Conservation (phyloP, 495 filamentous ascomycete genomes). For the Thermochaetoides thermophila region DNA sequence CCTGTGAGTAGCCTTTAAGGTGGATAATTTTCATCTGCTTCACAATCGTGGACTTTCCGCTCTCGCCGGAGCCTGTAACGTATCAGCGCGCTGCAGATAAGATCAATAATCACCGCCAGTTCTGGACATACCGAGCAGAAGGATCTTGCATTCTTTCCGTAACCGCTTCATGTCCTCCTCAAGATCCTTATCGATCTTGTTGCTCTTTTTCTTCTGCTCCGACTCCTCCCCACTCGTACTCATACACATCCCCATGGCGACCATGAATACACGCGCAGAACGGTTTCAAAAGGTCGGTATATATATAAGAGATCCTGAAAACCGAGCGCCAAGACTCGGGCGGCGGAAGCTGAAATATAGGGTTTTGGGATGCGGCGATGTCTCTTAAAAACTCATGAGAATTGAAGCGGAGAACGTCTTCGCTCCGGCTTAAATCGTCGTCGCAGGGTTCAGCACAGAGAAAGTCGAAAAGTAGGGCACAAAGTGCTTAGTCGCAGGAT, state of each 20-base stretch:
- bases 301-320: too few species aligned
- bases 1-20: conserved; percentile 84
- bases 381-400: conserved; percentile 1
- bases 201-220: conserved; percentile 87
- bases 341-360: too few species aligned
- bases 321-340: conserved; percentile 1
- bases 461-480: too few species aligned
- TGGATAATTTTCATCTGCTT: conserved; percentile 99
- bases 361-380: too few species aligned
- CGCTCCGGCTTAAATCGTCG: too few species aligned
- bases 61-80: conserved; percentile 78
- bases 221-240: conserved; percentile 65
- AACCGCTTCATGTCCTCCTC: conserved; percentile 85
- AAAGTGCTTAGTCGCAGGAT: too few species aligned
- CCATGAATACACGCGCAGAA: conserved; percentile 6
- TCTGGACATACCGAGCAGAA: conserved; percentile 62
- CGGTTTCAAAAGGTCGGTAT: conserved; percentile 2
- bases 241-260: conserved; percentile 80
- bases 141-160: conserved; percentile 95
- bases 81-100: conserved; percentile 5
- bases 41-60: conserved; percentile 96
- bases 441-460: too few species aligned
- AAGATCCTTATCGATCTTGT: conserved; percentile 79
- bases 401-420: too few species aligned
- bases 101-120: background rate